A percentile compares a stretch with the other conserved stretches of the same genome.
Conservation (phyloP, 2,329 filamentous ascomycete species). For the Fusarium odoratissimum region DNA sequence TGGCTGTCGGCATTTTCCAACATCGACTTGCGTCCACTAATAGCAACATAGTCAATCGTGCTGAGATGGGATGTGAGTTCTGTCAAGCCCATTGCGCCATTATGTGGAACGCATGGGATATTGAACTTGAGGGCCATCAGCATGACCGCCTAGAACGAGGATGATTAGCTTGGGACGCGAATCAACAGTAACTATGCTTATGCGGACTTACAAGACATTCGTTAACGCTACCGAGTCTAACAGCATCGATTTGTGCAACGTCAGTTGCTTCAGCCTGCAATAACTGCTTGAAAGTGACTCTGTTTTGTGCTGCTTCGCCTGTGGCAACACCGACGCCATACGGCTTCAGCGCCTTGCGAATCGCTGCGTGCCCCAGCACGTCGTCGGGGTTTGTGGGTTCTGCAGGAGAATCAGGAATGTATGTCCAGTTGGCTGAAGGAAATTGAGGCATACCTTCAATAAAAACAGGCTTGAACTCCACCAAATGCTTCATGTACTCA, state of each 20-base stretch:
- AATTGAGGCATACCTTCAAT: background rate
- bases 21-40: background rate
- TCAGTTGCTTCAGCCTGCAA: background rate
- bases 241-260: background rate
- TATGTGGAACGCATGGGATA: background rate
- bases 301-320: background rate
- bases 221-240: background rate
- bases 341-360: background rate
- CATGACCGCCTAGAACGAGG: background rate
- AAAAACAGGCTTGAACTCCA: background rate
- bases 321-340: background rate
- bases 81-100: background rate
- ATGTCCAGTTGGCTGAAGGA: too few species aligned
- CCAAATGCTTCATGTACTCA: background rate
- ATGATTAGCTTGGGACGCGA: background rate
- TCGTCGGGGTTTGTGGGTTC: background rate
- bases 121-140: background rate
- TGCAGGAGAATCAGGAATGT: background rate
- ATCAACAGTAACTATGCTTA: too few species aligned
- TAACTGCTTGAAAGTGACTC: background rate
- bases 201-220: background rate
- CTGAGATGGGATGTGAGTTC: background rate
- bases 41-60: background rate
- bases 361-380: background rate
- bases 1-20: background rate